Percentiles rank a stretch among this genome's conserved stretches.
These are phyloP conservation scores for Acanthamoeba royreba DNA, from an alignment of 208 protist species.

Conservation along the genomic window DNA sequence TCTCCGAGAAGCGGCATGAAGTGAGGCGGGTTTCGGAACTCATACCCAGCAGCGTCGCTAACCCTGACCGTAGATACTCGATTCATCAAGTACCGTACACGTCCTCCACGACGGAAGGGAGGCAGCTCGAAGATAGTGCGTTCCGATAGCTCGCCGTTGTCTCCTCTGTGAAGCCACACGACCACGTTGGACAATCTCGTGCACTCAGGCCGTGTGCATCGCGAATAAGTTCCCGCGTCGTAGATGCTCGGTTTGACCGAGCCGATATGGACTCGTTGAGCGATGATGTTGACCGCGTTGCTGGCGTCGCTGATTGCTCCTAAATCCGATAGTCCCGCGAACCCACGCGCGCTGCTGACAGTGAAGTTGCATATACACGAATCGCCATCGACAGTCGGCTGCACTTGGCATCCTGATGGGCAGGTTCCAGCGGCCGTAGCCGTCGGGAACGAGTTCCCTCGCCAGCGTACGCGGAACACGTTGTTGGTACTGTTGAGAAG, in stretches of 20 bases:
- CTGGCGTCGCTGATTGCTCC: neutral
- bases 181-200: neutral
- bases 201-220: neutral
- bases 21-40: slow-evolving; percentile 47
- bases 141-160: neutral
- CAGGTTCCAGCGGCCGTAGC: neutral
- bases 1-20: neutral
- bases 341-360: neutral
- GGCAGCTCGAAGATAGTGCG: slow-evolving; percentile 44
- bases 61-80: neutral
- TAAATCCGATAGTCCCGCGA: neutral
- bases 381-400: neutral
- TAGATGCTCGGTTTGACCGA: neutral
- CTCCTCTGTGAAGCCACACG: neutral
- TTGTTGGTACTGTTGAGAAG: neutral
- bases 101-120: neutral
- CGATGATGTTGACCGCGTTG: neutral
- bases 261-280: neutral
- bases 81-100: slow-evolving; percentile 3
- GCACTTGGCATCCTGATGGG: neutral
- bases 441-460: neutral
- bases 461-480: slow-evolving; percentile 29
- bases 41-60: neutral
- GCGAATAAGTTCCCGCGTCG: neutral
- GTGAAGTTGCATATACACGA: slow-evolving; percentile 13